Conservation (phyloP, 768 basidiomycete genomes). For the Rhodosporidiobolus sp. region DNA sequence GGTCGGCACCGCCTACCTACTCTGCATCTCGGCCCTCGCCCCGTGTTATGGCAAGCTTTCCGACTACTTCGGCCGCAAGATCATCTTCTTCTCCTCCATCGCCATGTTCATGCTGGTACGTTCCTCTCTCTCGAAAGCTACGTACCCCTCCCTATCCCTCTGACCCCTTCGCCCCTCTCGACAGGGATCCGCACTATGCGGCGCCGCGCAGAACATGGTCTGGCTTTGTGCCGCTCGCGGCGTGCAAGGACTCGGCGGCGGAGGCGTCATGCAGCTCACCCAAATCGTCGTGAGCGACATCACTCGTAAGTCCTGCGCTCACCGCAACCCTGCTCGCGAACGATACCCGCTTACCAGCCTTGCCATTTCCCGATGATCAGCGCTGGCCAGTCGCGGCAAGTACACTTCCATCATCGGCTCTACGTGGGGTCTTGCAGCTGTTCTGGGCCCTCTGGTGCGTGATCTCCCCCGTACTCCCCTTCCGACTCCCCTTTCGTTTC, state of each 20-base stretch:
- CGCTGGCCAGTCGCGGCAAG: slow-evolving; percentile 46
- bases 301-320: too few species aligned
- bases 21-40: slow-evolving; percentile 58
- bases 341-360: too few species aligned
- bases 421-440: slow-evolving; percentile 60
- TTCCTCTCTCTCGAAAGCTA: too few species aligned
- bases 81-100: slow-evolving; percentile 23
- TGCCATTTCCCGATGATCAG: too few species aligned
- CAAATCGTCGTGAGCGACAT: slow-evolving; percentile 47
- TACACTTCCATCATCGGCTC: slow-evolving; percentile 46
- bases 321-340: too few species aligned
- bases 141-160: background rate
- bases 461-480: background rate
- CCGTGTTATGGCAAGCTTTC: slow-evolving; percentile 78
- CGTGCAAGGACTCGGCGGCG: slow-evolving; percentile 25
- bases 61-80: slow-evolving; percentile 54
- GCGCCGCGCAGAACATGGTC: slow-evolving; percentile 16
- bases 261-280: slow-evolving; percentile 55
- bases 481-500: background rate
- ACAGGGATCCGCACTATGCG: slow-evolving; percentile 30
- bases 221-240: slow-evolving; percentile 34
- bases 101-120: slow-evolving; percentile 29
- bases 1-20: slow-evolving; percentile 69
- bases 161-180: background rate
- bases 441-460: slow-evolving; percentile 67